Evolutionary conservation across 108 stramenopile genomes (phyloP).

Genomic region (Pseudonitzschia pungens): DNA sequence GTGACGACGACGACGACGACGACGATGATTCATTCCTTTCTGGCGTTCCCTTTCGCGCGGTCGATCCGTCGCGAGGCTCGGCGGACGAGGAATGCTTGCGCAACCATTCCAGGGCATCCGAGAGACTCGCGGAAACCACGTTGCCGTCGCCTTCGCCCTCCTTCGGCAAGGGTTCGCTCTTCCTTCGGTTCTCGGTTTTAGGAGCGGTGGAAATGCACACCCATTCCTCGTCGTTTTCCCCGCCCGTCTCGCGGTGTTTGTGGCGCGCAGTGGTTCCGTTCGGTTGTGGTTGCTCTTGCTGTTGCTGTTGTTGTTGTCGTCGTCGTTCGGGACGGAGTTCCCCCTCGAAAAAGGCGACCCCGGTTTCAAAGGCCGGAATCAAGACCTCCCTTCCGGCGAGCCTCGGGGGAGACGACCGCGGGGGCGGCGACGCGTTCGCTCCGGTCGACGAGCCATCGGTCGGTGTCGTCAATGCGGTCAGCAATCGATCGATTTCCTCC

Average conservation of each 20-base stretch:
- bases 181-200: too few species aligned
- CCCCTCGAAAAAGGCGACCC: conserved; percentile 12
- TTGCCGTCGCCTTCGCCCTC: neutral
- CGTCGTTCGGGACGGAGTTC: neutral
- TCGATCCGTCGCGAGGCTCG: neutral
- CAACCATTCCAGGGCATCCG: conserved; percentile 8
- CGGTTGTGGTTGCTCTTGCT: neutral
- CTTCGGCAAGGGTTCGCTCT: too few species aligned
- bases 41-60: neutral
- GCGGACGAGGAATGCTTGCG: neutral
- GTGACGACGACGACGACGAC: too few species aligned
- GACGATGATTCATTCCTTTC: too few species aligned
- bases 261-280: too few species aligned
- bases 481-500: neutral
- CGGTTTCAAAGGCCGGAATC: conserved; percentile 2
- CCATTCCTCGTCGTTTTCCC: neutral
- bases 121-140: neutral
- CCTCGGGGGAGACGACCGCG: neutral
- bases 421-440: neutral
- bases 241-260: neutral
- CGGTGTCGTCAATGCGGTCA: neutral
- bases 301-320: neutral
- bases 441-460: neutral
- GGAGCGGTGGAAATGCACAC: neutral
- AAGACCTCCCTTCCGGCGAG: conserved; percentile 4